phyloP scores from a whole-genome alignment of 2,329 filamentous ascomycete species.

The Diaporthe velutina region DNA sequence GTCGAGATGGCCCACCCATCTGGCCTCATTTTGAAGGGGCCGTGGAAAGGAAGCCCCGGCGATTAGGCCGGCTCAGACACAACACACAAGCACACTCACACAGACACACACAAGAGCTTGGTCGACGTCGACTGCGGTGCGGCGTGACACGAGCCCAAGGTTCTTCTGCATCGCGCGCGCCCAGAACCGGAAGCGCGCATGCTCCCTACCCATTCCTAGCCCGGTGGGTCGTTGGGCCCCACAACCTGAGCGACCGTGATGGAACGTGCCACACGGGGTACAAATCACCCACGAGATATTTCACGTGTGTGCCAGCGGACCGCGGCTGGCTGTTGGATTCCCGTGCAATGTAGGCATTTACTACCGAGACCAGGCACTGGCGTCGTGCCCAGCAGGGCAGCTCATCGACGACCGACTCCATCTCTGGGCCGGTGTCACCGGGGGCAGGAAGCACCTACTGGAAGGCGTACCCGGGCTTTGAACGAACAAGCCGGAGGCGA shows the following conservation, averaged over 20 bases:
- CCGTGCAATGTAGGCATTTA: neutral
- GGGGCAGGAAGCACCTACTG: conserved; percentile 11
- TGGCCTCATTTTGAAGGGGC: neutral
- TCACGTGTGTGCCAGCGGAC: conserved; percentile 26
- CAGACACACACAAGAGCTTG: neutral
- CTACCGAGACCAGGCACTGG: neutral
- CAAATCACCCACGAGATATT: neutral
- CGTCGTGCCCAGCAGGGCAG: neutral
- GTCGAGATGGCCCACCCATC: neutral
- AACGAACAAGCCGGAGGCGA: neutral
- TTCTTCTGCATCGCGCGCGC: neutral
- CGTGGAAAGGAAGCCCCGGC: conserved; percentile 2
- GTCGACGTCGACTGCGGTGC: conserved; percentile 1
- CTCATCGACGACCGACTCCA: neutral
- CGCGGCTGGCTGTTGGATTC: conserved; percentile 3
- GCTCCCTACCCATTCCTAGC: neutral
- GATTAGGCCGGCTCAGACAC: conserved; percentile 16
- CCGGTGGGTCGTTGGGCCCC: neutral
- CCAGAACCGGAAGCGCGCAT: conserved; percentile 2
- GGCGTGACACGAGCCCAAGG: conserved; percentile 3
- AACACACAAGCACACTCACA: neutral
- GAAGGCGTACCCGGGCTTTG: neutral
- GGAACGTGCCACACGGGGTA: neutral
- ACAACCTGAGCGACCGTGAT: neutral
- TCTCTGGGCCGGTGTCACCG: conserved; percentile 8